These are phyloP conservation scores for Tricholoma furcatifolium DNA, from an alignment of 768 basidiomycete species.

Conservation along the genomic window DNA sequence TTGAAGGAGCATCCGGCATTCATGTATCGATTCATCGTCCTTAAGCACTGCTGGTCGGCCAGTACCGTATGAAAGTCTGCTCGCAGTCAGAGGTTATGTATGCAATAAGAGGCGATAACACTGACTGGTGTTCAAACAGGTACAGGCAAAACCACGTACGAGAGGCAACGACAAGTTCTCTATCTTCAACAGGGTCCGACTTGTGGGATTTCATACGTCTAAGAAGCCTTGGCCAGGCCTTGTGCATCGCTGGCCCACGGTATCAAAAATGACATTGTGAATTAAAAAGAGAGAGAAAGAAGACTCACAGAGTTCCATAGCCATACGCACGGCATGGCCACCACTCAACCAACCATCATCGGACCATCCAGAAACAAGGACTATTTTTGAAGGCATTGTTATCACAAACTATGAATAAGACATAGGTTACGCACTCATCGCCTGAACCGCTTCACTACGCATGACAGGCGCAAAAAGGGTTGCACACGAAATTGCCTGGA, in stretches of 20 bases:
- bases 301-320: constrained; percentile 82
- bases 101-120: constrained; percentile 14
- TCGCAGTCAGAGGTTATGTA: neutral
- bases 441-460: constrained; percentile 86
- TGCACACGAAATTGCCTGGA: constrained; percentile 79
- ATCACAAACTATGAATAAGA: neutral
- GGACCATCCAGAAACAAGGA: constrained; percentile 91
- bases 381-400: constrained; percentile 34
- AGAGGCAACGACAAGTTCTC: constrained; percentile 76
- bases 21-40: constrained; percentile 87
- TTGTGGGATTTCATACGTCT: constrained; percentile 76
- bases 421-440: constrained; percentile 72
- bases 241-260: constrained; percentile 68
- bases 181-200: constrained; percentile 58
- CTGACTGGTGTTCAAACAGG: constrained; percentile 92
- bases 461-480: constrained; percentile 86
- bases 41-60: constrained; percentile 91
- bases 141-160: constrained; percentile 94
- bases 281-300: neutral
- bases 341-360: constrained; percentile 96
- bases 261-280: neutral
- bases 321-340: constrained; percentile 97
- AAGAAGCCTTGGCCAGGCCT: constrained; percentile 83
- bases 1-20: constrained; percentile 75
- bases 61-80: constrained; percentile 89